Percentiles rank a stretch among this genome's conserved stretches.
Evolutionary conservation across 495 filamentous ascomycete species (phyloP).

Genomic region (Xylaria acuta): DNA sequence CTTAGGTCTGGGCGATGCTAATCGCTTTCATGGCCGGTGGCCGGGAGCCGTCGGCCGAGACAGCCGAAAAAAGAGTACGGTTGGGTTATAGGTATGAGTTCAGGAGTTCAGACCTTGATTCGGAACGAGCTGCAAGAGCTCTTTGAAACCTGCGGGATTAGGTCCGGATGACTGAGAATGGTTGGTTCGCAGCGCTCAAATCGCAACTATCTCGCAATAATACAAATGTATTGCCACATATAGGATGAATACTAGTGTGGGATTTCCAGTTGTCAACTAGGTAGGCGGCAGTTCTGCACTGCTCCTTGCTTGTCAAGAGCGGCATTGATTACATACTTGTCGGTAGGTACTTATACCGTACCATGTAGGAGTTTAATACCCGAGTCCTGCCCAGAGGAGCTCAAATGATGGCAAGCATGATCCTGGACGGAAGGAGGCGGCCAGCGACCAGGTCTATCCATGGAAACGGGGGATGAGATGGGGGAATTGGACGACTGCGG

Average conservation of each 20-base stretch:
- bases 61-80: background rate
- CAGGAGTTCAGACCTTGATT: background rate
- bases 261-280: background rate
- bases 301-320: background rate
- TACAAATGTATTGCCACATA: background rate
- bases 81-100: background rate
- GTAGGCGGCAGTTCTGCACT: background rate
- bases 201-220: background rate
- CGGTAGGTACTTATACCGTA: background rate
- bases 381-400: background rate
- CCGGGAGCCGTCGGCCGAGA: background rate
- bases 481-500: background rate
- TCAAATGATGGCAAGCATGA: constrained; percentile 1
- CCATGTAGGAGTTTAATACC: background rate
- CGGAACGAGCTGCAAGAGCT: background rate
- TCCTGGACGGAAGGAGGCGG: background rate
- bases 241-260: background rate
- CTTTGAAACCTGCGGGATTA: background rate
- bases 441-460: background rate
- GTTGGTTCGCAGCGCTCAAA: background rate
- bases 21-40: constrained; percentile 1
- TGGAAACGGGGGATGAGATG: background rate
- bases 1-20: background rate
- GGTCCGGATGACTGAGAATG: background rate
- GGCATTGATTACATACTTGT: background rate